Percentiles rank a stretch among this genome's conserved stretches.
These are phyloP conservation scores for Diplodia mutila DNA, from an alignment of 2,329 filamentous ascomycete species.

Conservation along the genomic window DNA sequence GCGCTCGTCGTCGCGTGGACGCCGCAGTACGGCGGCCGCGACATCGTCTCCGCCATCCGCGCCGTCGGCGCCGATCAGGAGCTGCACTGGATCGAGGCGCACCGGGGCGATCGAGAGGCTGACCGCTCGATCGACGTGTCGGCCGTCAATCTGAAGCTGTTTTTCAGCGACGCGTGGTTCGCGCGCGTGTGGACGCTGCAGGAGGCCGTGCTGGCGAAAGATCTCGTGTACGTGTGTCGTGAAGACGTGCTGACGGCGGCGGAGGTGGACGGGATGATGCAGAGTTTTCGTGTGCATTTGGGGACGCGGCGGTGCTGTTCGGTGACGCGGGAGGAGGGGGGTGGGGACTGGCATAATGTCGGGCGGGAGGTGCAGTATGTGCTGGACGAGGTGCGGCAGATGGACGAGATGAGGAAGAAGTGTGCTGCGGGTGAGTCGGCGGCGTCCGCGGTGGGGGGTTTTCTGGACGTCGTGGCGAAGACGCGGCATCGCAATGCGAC, in stretches of 20 bases:
- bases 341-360: too few species aligned
- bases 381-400: neutral
- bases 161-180: neutral
- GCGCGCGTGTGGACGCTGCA: neutral
- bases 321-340: too few species aligned
- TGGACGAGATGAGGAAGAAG: neutral
- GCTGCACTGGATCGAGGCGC: neutral
- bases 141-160: neutral
- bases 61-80: neutral
- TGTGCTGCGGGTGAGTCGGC: too few species aligned
- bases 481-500: neutral
- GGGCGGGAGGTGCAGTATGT: neutral
- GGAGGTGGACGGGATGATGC: neutral
- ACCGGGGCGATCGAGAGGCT: too few species aligned
- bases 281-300: too few species aligned
- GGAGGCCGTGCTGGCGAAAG: neutral
- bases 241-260: neutral
- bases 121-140: neutral
- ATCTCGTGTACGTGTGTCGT: neutral
- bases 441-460: too few species aligned
- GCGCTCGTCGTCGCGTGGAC: conserved; percentile 20
- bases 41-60: neutral
- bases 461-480: neutral
- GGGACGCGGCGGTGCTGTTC: too few species aligned
- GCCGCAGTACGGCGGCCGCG: too few species aligned